These are phyloP conservation scores for Phytophthora idaei DNA, from an alignment of 352 stramenopile species.

Conservation along the genomic window DNA sequence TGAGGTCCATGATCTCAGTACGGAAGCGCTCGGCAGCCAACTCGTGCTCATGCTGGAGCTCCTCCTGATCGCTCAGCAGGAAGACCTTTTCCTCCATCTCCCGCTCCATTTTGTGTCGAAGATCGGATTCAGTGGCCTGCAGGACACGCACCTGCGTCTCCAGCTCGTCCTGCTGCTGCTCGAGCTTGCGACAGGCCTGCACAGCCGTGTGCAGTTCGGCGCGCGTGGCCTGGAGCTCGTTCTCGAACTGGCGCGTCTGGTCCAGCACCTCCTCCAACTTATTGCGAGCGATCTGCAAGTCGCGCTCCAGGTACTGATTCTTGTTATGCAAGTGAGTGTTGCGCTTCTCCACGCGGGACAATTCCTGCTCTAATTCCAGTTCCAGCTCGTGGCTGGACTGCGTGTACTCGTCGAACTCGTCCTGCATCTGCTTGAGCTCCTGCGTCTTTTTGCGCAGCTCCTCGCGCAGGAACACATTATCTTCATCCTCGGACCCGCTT, in stretches of 20 bases:
- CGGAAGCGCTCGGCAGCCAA: constrained; percentile 78
- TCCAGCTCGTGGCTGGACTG: constrained; percentile 85
- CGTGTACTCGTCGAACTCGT: constrained; percentile 85
- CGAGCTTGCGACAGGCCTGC: constrained; percentile 52
- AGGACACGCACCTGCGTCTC: constrained; percentile 84
- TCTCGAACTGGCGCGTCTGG: constrained; percentile 59
- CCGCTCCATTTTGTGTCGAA: constrained; percentile 84
- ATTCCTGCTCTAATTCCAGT: constrained; percentile 76
- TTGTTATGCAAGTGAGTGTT: constrained; percentile 49
- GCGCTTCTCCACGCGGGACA: constrained; percentile 64
- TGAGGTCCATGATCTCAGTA: constrained; percentile 86
- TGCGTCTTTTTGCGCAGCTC: constrained; percentile 61
- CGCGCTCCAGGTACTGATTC: constrained; percentile 57
- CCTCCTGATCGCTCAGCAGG: constrained; percentile 79
- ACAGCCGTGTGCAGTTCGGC: constrained; percentile 45
- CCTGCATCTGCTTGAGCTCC: constrained; percentile 71
- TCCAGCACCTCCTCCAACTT: constrained; percentile 63
- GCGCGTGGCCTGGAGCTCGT: constrained; percentile 52
- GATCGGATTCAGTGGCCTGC: constrained; percentile 76
- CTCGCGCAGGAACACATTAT: constrained; percentile 43
- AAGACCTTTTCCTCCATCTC: constrained; percentile 90
- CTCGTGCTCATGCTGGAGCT: constrained; percentile 82
- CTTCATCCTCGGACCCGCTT: constrained; percentile 41
- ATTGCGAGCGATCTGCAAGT: constrained; percentile 50
- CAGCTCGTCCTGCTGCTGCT: constrained; percentile 82